Evolutionary conservation across 2,329 filamentous ascomycete genomes (phyloP).

Genomic region (Knoxdaviesia capensis): DNA sequence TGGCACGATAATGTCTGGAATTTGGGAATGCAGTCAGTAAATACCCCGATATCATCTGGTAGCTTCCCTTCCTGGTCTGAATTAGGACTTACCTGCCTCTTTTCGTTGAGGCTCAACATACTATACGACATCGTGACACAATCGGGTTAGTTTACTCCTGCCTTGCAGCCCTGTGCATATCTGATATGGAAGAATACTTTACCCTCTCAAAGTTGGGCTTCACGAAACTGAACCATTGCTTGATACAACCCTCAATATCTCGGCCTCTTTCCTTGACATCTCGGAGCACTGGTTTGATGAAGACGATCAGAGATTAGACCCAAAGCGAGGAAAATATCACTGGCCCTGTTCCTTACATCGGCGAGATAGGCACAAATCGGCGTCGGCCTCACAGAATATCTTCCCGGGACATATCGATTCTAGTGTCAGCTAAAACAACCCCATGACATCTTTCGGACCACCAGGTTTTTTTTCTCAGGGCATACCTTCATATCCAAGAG

Average conservation of each 20-base stretch:
- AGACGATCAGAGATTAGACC: not conserved
- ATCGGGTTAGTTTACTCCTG: not conserved
- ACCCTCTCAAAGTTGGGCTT: slow-evolving; percentile 88
- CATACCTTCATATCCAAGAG: slow-evolving; percentile 74
- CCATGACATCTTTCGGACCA: no score
- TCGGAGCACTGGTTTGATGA: slow-evolving; percentile 43
- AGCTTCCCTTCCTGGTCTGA: slow-evolving; percentile 3
- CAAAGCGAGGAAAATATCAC: not conserved
- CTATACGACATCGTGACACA: slow-evolving; percentile 13
- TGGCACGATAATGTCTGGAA: slow-evolving; percentile 72
- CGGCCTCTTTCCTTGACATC: slow-evolving; percentile 79
- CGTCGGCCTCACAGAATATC: slow-evolving; percentile 95
- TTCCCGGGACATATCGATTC: slow-evolving; percentile 8
- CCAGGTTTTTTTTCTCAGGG: not conserved
- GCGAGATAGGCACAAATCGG: slow-evolving; percentile 78
- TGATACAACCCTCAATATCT: slow-evolving; percentile 88
- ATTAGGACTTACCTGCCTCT: slow-evolving; percentile 41
- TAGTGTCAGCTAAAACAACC: no score
- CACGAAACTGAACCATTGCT: slow-evolving; percentile 92
- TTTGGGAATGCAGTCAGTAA: no score
- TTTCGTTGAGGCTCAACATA: slow-evolving; percentile 84
- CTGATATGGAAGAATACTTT: slow-evolving; percentile 3
- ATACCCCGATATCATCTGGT: not conserved
- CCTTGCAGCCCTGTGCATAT: not conserved
- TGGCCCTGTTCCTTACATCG: slow-evolving; percentile 39